These are phyloP conservation scores for Glonium stellatum DNA, from an alignment of 495 filamentous ascomycete species.

Conservation along the genomic window DNA sequence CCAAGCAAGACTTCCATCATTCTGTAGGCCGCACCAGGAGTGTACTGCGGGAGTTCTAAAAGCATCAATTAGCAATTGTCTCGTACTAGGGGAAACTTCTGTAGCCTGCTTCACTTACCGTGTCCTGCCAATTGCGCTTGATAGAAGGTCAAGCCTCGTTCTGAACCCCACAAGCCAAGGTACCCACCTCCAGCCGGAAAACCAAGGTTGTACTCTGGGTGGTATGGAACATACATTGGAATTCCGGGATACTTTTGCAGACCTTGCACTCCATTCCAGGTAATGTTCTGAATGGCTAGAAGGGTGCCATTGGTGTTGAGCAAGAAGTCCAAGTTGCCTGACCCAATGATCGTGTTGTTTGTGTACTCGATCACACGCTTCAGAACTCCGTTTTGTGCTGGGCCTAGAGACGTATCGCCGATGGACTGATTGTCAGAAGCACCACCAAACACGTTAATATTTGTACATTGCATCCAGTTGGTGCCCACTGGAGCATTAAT, in stretches of 20 bases:
- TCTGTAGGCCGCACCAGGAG: slow-evolving; percentile 26
- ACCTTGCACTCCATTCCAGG: slow-evolving; percentile 64
- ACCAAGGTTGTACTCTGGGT: slow-evolving; percentile 37
- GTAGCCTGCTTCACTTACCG: too few species aligned
- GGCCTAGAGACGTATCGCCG: slow-evolving; percentile 13
- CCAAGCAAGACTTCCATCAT: slow-evolving; percentile 33
- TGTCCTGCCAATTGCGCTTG: slow-evolving; percentile 24
- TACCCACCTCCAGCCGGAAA: slow-evolving; percentile 48
- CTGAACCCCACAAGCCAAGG: slow-evolving; percentile 55
- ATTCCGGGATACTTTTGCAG: slow-evolving; percentile 50
- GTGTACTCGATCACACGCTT: slow-evolving; percentile 29
- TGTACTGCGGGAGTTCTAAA: slow-evolving; percentile 23
- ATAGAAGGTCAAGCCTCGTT: slow-evolving; percentile 60
- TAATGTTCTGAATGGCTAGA: slow-evolving; percentile 74
- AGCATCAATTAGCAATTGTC: too few species aligned
- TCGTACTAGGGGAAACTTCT: too few species aligned
- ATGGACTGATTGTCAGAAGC: slow-evolving; percentile 1
- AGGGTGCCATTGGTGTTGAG: slow-evolving; percentile 62
- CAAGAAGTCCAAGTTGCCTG: slow-evolving; percentile 57
- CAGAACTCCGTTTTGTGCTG: slow-evolving; percentile 18
- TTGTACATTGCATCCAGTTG: slow-evolving; percentile 55
- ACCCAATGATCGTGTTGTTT: slow-evolving; percentile 45
- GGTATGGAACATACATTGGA: slow-evolving; percentile 61
- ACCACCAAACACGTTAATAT: slow-evolving; percentile 48
- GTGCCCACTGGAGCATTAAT: slow-evolving; percentile 43